phyloP scores from a whole-genome alignment of 768 basidiomycete species.

The Leccinellum luteum region DNA sequence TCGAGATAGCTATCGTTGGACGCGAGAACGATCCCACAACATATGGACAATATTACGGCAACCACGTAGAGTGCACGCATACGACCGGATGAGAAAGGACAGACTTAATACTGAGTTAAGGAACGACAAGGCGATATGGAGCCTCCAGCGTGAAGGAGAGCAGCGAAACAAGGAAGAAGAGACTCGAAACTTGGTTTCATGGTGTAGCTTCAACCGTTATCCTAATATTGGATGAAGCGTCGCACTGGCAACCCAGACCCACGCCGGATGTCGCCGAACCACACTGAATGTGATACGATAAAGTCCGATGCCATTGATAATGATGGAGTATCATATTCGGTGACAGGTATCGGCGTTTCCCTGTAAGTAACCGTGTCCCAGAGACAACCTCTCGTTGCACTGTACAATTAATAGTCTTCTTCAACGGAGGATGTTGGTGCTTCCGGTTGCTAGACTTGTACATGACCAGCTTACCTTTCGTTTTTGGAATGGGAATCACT shows the following conservation, averaged over 20 bases:
- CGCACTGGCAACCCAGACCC: background rate
- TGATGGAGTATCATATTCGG: background rate
- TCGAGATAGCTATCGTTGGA: constrained; percentile 11
- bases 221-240: background rate
- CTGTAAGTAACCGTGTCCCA: background rate
- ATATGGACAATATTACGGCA: constrained; percentile 13
- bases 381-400: background rate
- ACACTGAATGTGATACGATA: background rate
- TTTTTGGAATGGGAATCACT: background rate
- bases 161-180: background rate
- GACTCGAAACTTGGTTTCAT: background rate
- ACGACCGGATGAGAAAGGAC: constrained; percentile 1
- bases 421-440: background rate
- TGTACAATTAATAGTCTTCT: background rate
- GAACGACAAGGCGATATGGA: background rate
- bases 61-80: constrained; percentile 9
- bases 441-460: background rate
- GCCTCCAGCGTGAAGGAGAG: background rate
- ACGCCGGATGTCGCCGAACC: background rate
- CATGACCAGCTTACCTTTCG: background rate
- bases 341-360: background rate
- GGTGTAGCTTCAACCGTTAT: background rate
- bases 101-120: background rate
- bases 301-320: background rate
- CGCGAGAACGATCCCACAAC: constrained; percentile 11